Evolutionary conservation across 352 stramenopile genomes (phyloP).

Genomic region (Phytophthora citrophthora): DNA sequence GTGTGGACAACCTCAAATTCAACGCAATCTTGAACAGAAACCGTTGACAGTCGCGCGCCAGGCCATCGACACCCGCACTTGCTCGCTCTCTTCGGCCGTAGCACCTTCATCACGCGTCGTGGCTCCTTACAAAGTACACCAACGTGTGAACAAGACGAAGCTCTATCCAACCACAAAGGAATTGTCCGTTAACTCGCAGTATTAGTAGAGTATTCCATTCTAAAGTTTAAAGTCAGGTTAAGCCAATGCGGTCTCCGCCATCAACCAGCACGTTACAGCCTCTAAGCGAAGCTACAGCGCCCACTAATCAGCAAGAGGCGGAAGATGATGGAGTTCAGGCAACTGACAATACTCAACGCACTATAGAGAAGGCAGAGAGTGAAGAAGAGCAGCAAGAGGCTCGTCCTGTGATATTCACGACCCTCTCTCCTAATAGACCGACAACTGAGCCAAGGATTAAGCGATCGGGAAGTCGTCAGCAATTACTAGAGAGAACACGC

Average conservation of each 20-base stretch:
- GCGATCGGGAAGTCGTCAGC: slow-evolving; percentile 10
- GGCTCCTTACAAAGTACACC: not conserved
- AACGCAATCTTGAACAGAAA: slow-evolving; percentile 33
- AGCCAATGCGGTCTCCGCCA: slow-evolving; percentile 23
- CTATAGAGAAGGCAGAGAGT: slow-evolving; percentile 17
- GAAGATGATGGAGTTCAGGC: not conserved
- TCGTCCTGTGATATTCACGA: not conserved
- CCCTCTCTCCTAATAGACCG: not conserved
- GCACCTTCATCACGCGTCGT: not conserved
- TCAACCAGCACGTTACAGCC: not conserved
- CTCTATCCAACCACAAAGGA: slow-evolving; percentile 1
- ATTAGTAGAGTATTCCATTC: slow-evolving; percentile 1
- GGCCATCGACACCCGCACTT: not conserved
- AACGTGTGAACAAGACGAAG: not conserved
- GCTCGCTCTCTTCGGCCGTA: not conserved
- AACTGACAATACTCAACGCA: not conserved
- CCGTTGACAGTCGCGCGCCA: slow-evolving; percentile 18
- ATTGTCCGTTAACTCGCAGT: not conserved
- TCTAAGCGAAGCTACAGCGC: not conserved
- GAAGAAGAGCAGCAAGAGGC: slow-evolving; percentile 15
- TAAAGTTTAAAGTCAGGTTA: not conserved
- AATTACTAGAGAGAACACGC: slow-evolving; percentile 22
- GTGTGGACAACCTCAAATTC: slow-evolving; percentile 17
- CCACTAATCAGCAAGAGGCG: slow-evolving; percentile 27
- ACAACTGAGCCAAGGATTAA: slow-evolving; percentile 8